phyloP scores from a whole-genome alignment of 1,284 basidiomycete genomes.

The Ceratobasidium theobromae region DNA sequence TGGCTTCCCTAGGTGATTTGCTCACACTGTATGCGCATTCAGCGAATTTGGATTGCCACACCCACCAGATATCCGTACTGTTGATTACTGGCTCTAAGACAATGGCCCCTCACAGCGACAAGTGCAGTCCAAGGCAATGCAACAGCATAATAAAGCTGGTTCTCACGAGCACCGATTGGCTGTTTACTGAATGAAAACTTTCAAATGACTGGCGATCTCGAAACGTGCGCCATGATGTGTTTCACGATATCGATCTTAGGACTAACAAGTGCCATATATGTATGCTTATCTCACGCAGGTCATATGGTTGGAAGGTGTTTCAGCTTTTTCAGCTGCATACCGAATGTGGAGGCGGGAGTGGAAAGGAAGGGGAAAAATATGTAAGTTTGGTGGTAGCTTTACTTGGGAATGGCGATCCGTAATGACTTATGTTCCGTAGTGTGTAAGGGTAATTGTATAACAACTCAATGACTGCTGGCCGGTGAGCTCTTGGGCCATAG shows the following conservation, averaged over 20 bases:
- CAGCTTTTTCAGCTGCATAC: constrained; percentile 62
- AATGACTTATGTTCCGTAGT: constrained; percentile 42
- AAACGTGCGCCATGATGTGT: constrained; percentile 47
- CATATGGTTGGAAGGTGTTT: constrained; percentile 65
- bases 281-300: constrained; percentile 65
- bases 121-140: constrained; percentile 56
- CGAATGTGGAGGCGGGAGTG: constrained; percentile 62
- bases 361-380: constrained; percentile 59
- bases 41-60: constrained; percentile 63
- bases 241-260: neutral
- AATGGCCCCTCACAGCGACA: constrained; percentile 45
- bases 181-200: constrained; percentile 64
- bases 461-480: constrained; percentile 76
- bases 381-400: constrained; percentile 46
- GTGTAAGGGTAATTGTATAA: constrained; percentile 63
- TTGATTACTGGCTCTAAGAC: constrained; percentile 54
- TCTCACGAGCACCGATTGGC: constrained; percentile 59
- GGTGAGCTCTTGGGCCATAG: constrained; percentile 66
- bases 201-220: constrained; percentile 53
- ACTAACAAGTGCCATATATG: constrained; percentile 42
- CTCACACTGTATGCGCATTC: neutral
- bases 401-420: neutral
- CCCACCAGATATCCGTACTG: constrained; percentile 55
- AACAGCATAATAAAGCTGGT: constrained; percentile 60
- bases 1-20: constrained; percentile 60